These are phyloP conservation scores for Solanum chacoense DNA, from an alignment of 305 asterid species.

Conservation along the genomic window DNA sequence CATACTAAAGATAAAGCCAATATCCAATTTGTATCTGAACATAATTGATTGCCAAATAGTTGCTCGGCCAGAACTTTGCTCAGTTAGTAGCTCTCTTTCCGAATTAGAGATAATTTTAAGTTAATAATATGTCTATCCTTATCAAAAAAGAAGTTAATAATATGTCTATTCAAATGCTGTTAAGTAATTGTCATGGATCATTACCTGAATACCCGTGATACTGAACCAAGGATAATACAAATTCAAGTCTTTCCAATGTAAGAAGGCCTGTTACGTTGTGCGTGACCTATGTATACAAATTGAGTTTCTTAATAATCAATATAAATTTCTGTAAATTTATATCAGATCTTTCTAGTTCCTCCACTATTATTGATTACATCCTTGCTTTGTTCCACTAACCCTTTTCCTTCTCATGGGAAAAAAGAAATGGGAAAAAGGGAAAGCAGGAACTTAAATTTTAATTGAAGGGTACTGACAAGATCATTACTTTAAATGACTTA, in stretches of 20 bases:
- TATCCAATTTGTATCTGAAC: background rate
- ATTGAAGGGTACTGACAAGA: background rate
- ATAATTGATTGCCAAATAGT: background rate
- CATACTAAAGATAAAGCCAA: background rate
- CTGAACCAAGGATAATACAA: background rate
- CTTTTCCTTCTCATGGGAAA: background rate
- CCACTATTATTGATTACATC: background rate
- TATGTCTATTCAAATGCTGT: background rate
- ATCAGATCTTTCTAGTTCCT: background rate
- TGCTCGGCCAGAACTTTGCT: background rate
- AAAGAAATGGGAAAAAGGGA: background rate
- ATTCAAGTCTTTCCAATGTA: background rate
- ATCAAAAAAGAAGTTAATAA: background rate
- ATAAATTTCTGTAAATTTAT: background rate
- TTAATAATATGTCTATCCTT: background rate
- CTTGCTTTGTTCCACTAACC: background rate
- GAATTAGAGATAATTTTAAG: background rate
- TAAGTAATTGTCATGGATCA: background rate
- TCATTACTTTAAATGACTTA: background rate
- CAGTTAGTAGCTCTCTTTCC: background rate
- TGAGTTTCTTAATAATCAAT: background rate
- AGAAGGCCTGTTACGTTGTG: background rate
- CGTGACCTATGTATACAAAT: background rate
- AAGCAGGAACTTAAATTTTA: background rate
- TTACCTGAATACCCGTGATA: background rate